A percentile compares a stretch with the other conserved stretches of the same genome.
These are phyloP conservation scores for Lepidium africanum DNA, from an alignment of 345 rosid species.

Conservation along the genomic window DNA sequence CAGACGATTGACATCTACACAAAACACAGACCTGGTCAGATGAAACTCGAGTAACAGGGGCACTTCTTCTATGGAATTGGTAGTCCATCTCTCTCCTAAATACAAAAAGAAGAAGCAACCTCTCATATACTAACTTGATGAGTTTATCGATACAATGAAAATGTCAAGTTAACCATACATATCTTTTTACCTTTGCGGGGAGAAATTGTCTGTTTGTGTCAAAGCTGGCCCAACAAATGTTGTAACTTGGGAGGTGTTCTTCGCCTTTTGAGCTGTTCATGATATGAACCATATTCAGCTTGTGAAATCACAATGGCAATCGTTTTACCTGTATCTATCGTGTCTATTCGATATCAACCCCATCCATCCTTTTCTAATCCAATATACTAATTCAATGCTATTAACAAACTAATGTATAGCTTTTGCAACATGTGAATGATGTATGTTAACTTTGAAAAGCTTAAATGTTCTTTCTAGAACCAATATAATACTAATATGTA, in stretches of 20 bases:
- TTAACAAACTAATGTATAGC: not conserved
- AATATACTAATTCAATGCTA: not conserved
- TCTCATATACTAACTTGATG: not conserved
- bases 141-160: not conserved
- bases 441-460: not conserved
- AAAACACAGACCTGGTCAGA: conserved; percentile 51
- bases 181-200: conserved; percentile 1
- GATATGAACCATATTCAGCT: not conserved
- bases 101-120: not conserved
- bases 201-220: not conserved
- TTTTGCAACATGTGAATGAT: not conserved
- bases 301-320: not conserved
- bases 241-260: conserved; percentile 6
- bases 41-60: conserved; percentile 47
- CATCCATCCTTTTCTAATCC: not conserved
- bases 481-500: not conserved
- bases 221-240: not conserved
- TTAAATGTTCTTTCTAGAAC: not conserved
- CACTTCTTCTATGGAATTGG: conserved; percentile 21
- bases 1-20: not conserved
- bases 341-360: not conserved
- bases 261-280: conserved; percentile 18
- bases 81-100: conserved; percentile 28
- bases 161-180: not conserved
- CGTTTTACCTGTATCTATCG: not conserved